Evolutionary conservation across 208 protist genomes (phyloP), one percentile per base, ranked within the genome.

Genomic region (Crithidia fasciculata): DNA sequence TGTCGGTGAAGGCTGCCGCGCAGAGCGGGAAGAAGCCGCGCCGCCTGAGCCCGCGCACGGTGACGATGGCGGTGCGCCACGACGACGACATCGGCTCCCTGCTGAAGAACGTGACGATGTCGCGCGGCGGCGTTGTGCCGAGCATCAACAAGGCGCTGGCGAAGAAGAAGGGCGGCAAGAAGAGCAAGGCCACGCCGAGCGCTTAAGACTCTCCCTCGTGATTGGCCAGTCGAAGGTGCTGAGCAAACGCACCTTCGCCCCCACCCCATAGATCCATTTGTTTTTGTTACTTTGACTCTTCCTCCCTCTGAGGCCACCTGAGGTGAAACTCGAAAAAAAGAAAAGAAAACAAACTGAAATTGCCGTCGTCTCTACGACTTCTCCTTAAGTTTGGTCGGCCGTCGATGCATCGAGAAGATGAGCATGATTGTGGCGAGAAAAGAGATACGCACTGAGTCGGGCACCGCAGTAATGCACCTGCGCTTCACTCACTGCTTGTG

Each of bases 11-110:
- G 86, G 83, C 84, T n/a, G 85, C 88, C 43, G 76, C 72, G 72
- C 83, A 91, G 84, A 80, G 77, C 77, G 50, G 70, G 54, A 91
- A 90, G 84, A 89, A 89, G 86, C 74, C 81, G 56, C 80, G 76
- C 80, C 88, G 86, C 74, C 82, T 91, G 78, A 89, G 72, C 67
- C 88, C 86, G 53, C 88, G 86, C 86, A 90, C 82, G 15, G 75
- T 93, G 69, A 93, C 86, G 47, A 74, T 91, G 68, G 88, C 88
- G 8, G 86, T 91, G 80, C 88, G 88, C 84, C 85, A 93, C 81
- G 88, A 93, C 85, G 86, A 89, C 74, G 88, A 93, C 80, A 83
- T 85, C 66, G 62, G 75, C 67, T 65, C 65, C 40, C 75, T 85
- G 58, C 76, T 85, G 72, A 64, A 71, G 83, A 82, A 90, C 75